Evolutionary conservation across 2,329 filamentous ascomycete species (phyloP), one percentile per base, ranked within the genome.

Genomic region (Talaromyces sp.): DNA sequence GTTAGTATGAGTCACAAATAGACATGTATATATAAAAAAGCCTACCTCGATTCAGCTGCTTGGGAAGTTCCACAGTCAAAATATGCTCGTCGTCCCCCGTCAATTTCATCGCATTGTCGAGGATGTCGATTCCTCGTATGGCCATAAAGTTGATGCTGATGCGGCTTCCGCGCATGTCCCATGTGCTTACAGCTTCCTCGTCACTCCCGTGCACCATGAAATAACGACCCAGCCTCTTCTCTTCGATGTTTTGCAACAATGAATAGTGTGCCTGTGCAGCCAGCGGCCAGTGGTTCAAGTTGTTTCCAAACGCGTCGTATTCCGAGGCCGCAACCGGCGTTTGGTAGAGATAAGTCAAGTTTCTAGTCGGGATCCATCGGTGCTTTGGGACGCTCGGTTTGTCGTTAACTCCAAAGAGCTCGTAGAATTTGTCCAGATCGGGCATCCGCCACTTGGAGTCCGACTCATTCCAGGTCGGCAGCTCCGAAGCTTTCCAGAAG

Each of bases 201-300:
- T 62, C 60, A 59, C 60, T 62, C 15, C 60, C 60, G 17, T 62
- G 60, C 5, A 62, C 60, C 60, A 62, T 62, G 44, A 62, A 62
- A 57, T 62, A 62, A 32, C 60, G 60, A 25, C 60, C 60, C 4
- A 62, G 27, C 25, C 60, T 42, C 30, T 33, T 58, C 49, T 62
- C 60, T 22, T 62, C 60, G 11, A 62, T 62, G 30, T 62, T 62
- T 30, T 62, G 56, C 19, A 62, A 39, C 25, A 62, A 56, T 11
- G 60, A 62, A 32, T 62, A 62, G 22, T 62, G 60, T 11, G 60
- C 60, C 25, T 62, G 60, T 27, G 60, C 60, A 19, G 60, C 60
- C 33, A 62, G 42, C 33, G 60, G 60, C 60, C 60, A 62, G 30
- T 58, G 55, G 25, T 59, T 32, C 44, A 62, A n/a, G 58, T 62